Conservation (phyloP, 2,329 filamentous ascomycete species). For the Verticillium longisporum region DNA sequence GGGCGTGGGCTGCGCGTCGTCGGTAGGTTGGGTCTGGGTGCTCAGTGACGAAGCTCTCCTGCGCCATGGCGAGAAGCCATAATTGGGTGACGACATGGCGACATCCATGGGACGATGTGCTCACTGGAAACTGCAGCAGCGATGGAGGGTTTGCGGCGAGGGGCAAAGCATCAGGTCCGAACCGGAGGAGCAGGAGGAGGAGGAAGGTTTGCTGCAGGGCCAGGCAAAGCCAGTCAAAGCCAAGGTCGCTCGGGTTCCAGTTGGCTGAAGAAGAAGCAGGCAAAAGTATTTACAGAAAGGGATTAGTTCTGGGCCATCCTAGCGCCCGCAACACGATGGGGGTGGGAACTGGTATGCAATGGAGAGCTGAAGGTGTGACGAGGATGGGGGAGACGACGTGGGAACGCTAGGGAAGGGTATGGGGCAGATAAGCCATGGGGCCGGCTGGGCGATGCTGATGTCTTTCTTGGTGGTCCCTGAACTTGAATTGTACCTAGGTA, state of each 20-base stretch:
- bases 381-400: neutral
- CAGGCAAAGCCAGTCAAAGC: neutral
- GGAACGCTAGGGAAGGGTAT: neutral
- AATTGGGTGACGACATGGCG: constrained; percentile 38
- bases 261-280: neutral
- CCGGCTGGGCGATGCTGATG: neutral
- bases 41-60: constrained; percentile 21
- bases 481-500: neutral
- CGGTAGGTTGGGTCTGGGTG: constrained; percentile 9
- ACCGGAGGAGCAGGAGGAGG: neutral
- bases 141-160: neutral
- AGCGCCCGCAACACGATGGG: neutral
- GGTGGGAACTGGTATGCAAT: neutral
- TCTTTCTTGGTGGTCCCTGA: neutral
- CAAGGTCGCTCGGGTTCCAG: neutral
- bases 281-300: neutral
- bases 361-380: neutral
- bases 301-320: neutral
- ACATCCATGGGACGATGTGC: neutral
- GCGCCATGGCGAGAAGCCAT: constrained; percentile 42
- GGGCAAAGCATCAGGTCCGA: neutral
- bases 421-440: neutral
- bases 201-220: neutral
- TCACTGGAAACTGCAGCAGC: neutral
- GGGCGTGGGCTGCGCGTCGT: constrained; percentile 17